Percentiles rank a stretch among this genome's conserved stretches.
Evolutionary conservation across 768 basidiomycete species (phyloP).

Genomic region (Lyophyllum shimeji): DNA sequence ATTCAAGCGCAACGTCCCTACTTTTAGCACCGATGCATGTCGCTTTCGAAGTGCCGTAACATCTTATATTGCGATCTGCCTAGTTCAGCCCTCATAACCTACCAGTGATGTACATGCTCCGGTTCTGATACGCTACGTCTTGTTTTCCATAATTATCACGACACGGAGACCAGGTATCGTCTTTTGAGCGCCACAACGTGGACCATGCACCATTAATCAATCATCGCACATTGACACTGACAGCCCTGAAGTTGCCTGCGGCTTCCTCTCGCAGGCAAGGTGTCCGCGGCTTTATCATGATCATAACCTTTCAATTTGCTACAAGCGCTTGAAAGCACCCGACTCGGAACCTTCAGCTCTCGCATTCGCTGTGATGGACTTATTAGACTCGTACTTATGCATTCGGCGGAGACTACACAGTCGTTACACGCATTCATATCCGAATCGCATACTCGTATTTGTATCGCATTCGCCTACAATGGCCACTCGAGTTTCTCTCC

Average conservation of each 20-base stretch:
- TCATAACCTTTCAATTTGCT: too few species aligned
- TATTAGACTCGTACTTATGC: too few species aligned
- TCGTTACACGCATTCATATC: background rate
- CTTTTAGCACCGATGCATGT: background rate
- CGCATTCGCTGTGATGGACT: too few species aligned
- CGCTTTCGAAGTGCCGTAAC: background rate
- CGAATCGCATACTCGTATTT: background rate
- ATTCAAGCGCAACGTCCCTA: background rate
- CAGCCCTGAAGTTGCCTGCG: too few species aligned
- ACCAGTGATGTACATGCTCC: background rate
- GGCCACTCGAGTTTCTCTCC: slow-evolving; percentile 82
- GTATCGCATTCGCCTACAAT: slow-evolving; percentile 36
- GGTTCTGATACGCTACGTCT: background rate
- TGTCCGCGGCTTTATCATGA: too few species aligned
- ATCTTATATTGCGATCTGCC: background rate
- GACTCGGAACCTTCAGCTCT: too few species aligned
- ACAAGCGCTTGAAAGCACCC: too few species aligned
- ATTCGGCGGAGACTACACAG: too few species aligned
- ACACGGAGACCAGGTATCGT: background rate
- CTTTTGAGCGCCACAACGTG: background rate
- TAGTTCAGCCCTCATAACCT: background rate
- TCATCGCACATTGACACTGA: background rate
- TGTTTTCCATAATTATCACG: background rate
- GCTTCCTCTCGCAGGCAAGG: too few species aligned
- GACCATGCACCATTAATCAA: background rate